Evolutionary conservation across 2,329 filamentous ascomycete genomes (phyloP).

Genomic region (Parascedosporium putredinis): DNA sequence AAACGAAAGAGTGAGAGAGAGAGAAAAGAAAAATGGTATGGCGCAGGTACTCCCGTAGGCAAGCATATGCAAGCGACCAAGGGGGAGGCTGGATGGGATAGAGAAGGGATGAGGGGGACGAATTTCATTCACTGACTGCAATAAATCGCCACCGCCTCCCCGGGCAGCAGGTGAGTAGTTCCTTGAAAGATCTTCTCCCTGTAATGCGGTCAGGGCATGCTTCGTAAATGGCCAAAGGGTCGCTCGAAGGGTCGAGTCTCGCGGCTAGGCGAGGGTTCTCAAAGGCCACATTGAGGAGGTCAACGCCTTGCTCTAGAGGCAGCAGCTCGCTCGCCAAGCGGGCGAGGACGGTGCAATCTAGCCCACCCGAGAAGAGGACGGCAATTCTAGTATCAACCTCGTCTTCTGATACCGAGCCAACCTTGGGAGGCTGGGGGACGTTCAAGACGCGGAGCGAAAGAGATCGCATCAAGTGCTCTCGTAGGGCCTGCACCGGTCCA

Average conservation of each 20-base stretch:
- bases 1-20: neutral
- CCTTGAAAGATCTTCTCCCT: constrained; percentile 67
- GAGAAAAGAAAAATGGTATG: neutral
- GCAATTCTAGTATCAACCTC: constrained; percentile 43
- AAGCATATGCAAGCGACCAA: too few species aligned
- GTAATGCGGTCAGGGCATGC: constrained; percentile 84
- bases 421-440: constrained; percentile 47
- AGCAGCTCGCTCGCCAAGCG: constrained; percentile 69
- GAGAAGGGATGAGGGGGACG: neutral
- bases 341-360: constrained; percentile 86
- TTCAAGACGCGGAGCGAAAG: constrained; percentile 53
- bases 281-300: constrained; percentile 92
- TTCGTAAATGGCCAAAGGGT: constrained; percentile 51
- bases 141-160: constrained; percentile 73
- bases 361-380: constrained; percentile 83
- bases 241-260: constrained; percentile 28
- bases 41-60: too few species aligned
- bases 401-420: constrained; percentile 13
- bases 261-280: constrained; percentile 74
- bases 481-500: constrained; percentile 38
- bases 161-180: constrained; percentile 61
- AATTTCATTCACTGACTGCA: constrained; percentile 37
- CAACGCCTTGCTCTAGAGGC: constrained; percentile 57
- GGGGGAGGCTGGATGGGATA: too few species aligned
- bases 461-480: constrained; percentile 38